These are phyloP conservation scores for Podospora tetraspora DNA, from an alignment of 495 filamentous ascomycete genomes.

Conservation along the genomic window DNA sequence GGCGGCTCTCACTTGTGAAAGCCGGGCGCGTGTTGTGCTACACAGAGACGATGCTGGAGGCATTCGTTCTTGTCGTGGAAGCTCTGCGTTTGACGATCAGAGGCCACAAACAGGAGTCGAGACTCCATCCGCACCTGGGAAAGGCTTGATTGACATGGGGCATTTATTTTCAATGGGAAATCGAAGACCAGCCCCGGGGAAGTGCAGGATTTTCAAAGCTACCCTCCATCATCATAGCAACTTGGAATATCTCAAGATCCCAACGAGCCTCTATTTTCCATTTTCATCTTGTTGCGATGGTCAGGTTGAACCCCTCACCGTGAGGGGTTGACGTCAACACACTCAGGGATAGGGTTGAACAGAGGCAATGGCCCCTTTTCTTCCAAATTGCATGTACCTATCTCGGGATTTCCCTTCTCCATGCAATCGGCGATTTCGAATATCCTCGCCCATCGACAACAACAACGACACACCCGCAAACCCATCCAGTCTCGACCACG, in stretches of 20 bases:
- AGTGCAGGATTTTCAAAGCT: too few species aligned
- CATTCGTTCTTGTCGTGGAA: background rate
- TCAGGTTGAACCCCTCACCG: background rate
- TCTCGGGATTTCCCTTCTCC: background rate
- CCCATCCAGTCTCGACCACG: background rate
- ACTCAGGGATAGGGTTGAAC: background rate
- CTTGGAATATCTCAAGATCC: background rate
- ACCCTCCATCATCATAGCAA: background rate
- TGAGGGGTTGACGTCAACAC: background rate
- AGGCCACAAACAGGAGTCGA: background rate
- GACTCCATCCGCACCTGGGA: too few species aligned
- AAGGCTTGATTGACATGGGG: background rate
- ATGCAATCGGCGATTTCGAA: background rate
- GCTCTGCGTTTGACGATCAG: background rate
- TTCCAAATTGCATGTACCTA: background rate
- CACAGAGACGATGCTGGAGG: background rate
- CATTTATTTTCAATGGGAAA: background rate
- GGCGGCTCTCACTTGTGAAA: background rate
- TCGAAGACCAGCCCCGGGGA: too few species aligned
- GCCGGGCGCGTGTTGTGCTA: background rate
- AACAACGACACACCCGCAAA: background rate
- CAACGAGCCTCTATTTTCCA: background rate
- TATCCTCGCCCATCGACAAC: background rate
- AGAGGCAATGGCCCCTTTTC: background rate
- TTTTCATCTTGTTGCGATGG: background rate